These are phyloP conservation scores for Claviceps humidiphila DNA, from an alignment of 2,329 filamentous ascomycete genomes.

Conservation along the genomic window DNA sequence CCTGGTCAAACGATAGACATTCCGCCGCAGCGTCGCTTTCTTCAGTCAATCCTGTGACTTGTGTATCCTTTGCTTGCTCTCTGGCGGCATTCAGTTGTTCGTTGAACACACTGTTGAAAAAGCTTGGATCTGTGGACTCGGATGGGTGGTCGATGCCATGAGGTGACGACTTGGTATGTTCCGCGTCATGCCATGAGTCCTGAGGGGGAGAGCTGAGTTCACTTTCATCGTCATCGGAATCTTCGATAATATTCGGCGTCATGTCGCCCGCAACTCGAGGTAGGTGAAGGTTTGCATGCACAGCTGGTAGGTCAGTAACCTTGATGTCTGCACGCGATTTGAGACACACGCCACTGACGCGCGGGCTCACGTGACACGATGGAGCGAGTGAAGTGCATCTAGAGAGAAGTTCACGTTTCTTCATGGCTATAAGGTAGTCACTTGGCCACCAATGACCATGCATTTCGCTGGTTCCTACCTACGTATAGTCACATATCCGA, in stretches of 20 bases:
- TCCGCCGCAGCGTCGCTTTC: background rate
- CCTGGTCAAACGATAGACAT: conserved; percentile 6
- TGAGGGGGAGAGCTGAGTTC: background rate
- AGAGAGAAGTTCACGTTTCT: background rate
- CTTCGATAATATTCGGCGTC: conserved; percentile 20
- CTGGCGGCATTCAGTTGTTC: conserved; percentile 26
- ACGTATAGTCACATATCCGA: too few species aligned
- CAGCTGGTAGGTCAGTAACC: background rate
- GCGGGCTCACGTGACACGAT: conserved; percentile 3
- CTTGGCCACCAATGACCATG: background rate
- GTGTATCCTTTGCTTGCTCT: conserved; percentile 5
- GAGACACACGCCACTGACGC: background rate
- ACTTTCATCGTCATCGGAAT: conserved; percentile 24
- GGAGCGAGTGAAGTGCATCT: background rate
- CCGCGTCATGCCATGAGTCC: background rate
- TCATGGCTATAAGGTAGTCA: background rate
- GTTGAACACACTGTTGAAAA: conserved; percentile 34
- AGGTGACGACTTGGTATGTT: conserved; percentile 2
- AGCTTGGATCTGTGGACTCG: conserved; percentile 32
- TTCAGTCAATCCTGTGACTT: background rate
- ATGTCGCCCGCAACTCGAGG: conserved; percentile 5
- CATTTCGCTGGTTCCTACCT: too few species aligned
- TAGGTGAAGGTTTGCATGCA: background rate
- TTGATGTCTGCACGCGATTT: background rate
- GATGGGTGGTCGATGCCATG: conserved; percentile 16